These are phyloP conservation scores for Russula virescens DNA, from an alignment of 768 basidiomycete species.

Conservation along the genomic window DNA sequence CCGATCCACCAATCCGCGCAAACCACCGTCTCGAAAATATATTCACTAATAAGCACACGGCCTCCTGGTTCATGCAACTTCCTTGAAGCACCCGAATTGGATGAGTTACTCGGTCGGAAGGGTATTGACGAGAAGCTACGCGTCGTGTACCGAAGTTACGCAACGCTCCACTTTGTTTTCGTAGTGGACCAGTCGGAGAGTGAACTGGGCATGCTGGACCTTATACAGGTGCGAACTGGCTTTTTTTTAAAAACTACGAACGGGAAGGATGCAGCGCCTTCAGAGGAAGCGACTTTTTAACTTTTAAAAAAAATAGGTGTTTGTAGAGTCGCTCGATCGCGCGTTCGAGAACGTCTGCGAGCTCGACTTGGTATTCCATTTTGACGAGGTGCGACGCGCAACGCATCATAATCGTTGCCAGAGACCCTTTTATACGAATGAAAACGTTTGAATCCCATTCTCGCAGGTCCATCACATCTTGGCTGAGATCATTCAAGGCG, in stretches of 20 bases:
- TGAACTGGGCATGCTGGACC: slow-evolving; percentile 90
- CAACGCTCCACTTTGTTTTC: slow-evolving; percentile 95
- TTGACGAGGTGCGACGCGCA: slow-evolving; percentile 71
- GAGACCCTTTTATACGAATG: not conserved
- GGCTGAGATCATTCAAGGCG: slow-evolving; percentile 94
- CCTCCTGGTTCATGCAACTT: slow-evolving; percentile 90
- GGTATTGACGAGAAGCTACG: slow-evolving; percentile 58
- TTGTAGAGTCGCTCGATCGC: slow-evolving; percentile 93
- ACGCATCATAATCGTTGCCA: no score
- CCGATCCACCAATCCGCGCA: slow-evolving; percentile 64
- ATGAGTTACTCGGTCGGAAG: slow-evolving; percentile 56
- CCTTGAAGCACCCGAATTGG: slow-evolving; percentile 86
- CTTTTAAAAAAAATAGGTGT: slow-evolving; percentile 52
- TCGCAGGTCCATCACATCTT: slow-evolving; percentile 87
- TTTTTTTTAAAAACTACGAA: not conserved
- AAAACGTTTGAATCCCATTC: no score
- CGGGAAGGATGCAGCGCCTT: not conserved
- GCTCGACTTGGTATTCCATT: slow-evolving; percentile 96
- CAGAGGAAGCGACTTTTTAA: slow-evolving; percentile 1
- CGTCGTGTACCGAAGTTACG: slow-evolving; percentile 93
- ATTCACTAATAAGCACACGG: slow-evolving; percentile 76
- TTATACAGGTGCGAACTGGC: slow-evolving; percentile 74
- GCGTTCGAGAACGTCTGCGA: slow-evolving; percentile 99
- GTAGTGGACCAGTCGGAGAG: slow-evolving; percentile 96
- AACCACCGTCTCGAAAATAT: slow-evolving; percentile 81